These are phyloP conservation scores for Coniferiporia weirii DNA, from an alignment of 1,284 basidiomycete species.

Conservation along the genomic window DNA sequence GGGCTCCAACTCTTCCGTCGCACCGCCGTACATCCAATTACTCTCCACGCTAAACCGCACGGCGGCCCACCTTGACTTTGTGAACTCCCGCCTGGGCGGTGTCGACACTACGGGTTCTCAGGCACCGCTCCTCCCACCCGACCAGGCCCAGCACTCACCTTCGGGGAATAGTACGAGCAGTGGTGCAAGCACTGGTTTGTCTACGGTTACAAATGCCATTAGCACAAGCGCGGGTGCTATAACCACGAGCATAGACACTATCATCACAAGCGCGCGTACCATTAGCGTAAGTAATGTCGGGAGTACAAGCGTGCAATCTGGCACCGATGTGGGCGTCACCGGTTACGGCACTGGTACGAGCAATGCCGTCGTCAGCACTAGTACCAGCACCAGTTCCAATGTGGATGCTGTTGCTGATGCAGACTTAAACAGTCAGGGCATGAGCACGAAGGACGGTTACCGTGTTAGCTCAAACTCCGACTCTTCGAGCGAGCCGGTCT, in stretches of 20 bases:
- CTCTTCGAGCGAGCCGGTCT: background rate
- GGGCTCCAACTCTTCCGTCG: slow-evolving; percentile 27
- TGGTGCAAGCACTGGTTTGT: too few species aligned
- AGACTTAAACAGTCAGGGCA: background rate
- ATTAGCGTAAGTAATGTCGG: too few species aligned
- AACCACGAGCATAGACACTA: too few species aligned
- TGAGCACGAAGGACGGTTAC: background rate
- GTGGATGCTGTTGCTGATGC: too few species aligned
- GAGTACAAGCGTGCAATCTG: too few species aligned
- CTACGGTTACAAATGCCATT: too few species aligned
- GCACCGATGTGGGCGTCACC: background rate
- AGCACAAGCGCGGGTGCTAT: too few species aligned
- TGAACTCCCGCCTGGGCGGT: slow-evolving; percentile 44
- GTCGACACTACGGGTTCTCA: slow-evolving; percentile 35
- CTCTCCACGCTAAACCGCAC: slow-evolving; percentile 34
- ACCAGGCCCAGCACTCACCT: slow-evolving; percentile 1
- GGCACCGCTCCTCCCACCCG: slow-evolving; percentile 14
- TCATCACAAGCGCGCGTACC: too few species aligned
- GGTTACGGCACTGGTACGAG: background rate
- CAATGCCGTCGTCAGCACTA: background rate
- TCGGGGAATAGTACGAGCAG: background rate
- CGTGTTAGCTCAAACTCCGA: too few species aligned
- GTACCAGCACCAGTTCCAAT: background rate
- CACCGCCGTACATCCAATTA: slow-evolving; percentile 55
- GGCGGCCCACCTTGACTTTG: slow-evolving; percentile 46